Evolutionary conservation across 2,329 filamentous ascomycete genomes (phyloP), one percentile per base, ranked within the genome.

Genomic region (Didymella keratinophila): DNA sequence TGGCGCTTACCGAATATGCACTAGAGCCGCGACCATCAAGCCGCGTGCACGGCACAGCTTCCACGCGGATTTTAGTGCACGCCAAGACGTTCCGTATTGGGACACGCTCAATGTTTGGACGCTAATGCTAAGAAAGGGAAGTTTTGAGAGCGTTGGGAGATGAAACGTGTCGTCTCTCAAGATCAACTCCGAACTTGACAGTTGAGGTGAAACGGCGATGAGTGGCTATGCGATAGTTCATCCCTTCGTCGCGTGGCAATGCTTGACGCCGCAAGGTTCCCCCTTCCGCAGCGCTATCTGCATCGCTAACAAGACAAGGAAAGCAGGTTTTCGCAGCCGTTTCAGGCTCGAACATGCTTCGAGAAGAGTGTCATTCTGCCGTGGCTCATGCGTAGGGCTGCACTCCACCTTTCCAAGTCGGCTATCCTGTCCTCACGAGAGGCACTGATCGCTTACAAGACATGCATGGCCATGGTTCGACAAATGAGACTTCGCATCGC

Each of bases 41-140:
- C 56, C 50, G 56, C 50, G 50, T 44, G 56, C 64, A 54, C 66
- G 67, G 67, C 65, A 65, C 60, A 65, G 62, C 64, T 69, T 68
- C 67, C 63, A 65, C 61, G 63, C 66, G 61, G 61, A 39, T 23
- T 3, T 12, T 62, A 65, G 62, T 55, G 41, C n/a, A 28, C 27
- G 52, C 62, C 41, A 53, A 51, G 41, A 52, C 43, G 16, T 4
- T 41, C 61, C 50, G 46, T 23, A 58, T 54, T 21, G 36, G 56
- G 56, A 53, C 32, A 49, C 55, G 39, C 30, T 45, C 49, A 16
- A 32, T 53, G 62, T 60, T 59, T 32, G 32, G 44, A 50, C 56
- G 53, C 59, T 62, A 60, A 58, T 25, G 30, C 57, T 43, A 20
- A 57, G 45, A 41, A 28, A 39, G 51, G 54, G 32, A 62, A 52